phyloP scores from a whole-genome alignment of 2,329 filamentous ascomycete genomes.

The Monosporascus sp. region DNA sequence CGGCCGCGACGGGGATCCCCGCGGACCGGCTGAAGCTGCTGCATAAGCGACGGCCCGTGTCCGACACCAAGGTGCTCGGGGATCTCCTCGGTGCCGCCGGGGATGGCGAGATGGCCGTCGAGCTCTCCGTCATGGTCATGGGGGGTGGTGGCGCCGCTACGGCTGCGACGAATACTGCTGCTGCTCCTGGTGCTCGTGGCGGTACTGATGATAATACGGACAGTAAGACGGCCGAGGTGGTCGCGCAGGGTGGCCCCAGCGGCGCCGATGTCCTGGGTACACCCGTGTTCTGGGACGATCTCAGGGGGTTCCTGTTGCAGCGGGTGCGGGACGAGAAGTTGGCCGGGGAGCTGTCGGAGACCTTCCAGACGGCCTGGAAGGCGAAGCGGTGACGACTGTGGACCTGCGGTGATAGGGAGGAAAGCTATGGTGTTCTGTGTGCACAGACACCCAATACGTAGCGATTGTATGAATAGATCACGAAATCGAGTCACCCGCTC shows the following conservation, averaged over 20 bases:
- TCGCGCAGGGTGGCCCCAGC: slow-evolving; percentile 45
- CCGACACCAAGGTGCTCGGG: slow-evolving; percentile 69
- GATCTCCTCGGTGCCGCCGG: slow-evolving; percentile 55
- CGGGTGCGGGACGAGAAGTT: slow-evolving; percentile 65
- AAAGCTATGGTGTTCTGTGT: no score
- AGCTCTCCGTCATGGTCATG: slow-evolving; percentile 85
- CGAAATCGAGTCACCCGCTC: no score
- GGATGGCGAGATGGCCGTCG: slow-evolving; percentile 43
- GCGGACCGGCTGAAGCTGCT: slow-evolving; percentile 82
- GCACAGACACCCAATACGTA: not conserved
- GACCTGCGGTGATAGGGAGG: not conserved
- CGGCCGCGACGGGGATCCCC: slow-evolving; percentile 55
- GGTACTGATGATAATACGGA: no score
- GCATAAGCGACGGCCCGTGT: slow-evolving; percentile 78
- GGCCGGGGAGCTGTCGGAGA: slow-evolving; percentile 56
- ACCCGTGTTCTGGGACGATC: slow-evolving; percentile 79
- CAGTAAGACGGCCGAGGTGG: slow-evolving; percentile 27
- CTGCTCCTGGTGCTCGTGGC: slow-evolving; percentile 25
- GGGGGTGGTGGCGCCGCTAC: slow-evolving; percentile 63
- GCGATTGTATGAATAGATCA: slow-evolving; percentile 3
- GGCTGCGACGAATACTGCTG: slow-evolving; percentile 30
- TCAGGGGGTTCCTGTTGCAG: slow-evolving; percentile 75
- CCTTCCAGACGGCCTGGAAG: slow-evolving; percentile 71
- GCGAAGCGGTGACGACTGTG: slow-evolving; percentile 27
- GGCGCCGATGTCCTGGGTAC: slow-evolving; percentile 58